A percentile compares a stretch with the other conserved stretches of the same genome.
phyloP scores from a whole-genome alignment of 2,329 filamentous ascomycete genomes.

The Trichoderma sp. region DNA sequence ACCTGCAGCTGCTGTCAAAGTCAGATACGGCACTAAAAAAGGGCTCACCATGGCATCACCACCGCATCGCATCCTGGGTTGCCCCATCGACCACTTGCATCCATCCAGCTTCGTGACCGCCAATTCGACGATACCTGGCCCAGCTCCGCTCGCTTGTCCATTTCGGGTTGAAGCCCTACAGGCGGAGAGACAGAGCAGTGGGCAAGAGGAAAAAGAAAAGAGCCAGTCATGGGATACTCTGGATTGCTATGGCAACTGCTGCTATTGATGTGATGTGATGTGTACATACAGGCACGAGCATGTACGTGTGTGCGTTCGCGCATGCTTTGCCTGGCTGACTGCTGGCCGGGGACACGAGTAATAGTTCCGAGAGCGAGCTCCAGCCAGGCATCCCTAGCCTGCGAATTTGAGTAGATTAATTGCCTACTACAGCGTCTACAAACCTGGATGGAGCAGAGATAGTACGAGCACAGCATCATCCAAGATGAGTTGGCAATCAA shows the following conservation, averaged over 20 bases:
- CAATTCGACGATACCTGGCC: slow-evolving; percentile 15
- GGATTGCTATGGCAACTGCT: slow-evolving; percentile 6
- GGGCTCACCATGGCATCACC: not conserved
- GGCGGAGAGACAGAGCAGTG: not conserved
- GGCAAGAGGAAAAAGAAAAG: not conserved
- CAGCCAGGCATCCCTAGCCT: not conserved
- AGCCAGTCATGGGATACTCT: not conserved
- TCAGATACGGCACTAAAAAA: not conserved
- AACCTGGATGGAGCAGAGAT: not conserved
- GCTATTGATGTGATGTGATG: not conserved
- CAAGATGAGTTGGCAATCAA: not conserved
- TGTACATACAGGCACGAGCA: not conserved
- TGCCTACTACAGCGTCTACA: not conserved
- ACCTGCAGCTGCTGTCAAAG: not conserved
- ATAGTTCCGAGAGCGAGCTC: not conserved
- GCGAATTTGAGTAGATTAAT: not conserved
- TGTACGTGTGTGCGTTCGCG: not conserved
- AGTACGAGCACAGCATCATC: not conserved
- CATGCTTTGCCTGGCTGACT: not conserved
- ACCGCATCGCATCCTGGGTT: not conserved
- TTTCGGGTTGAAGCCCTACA: slow-evolving; percentile 1
- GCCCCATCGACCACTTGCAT: slow-evolving; percentile 18
- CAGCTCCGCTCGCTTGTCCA: slow-evolving; percentile 10
- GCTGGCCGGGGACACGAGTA: not conserved
- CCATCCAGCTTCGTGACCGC: slow-evolving; percentile 16